Base-by-base conservation (phyloP, 164 flowering plant genomes). In the Magnolia kwangsiensis region DNA sequence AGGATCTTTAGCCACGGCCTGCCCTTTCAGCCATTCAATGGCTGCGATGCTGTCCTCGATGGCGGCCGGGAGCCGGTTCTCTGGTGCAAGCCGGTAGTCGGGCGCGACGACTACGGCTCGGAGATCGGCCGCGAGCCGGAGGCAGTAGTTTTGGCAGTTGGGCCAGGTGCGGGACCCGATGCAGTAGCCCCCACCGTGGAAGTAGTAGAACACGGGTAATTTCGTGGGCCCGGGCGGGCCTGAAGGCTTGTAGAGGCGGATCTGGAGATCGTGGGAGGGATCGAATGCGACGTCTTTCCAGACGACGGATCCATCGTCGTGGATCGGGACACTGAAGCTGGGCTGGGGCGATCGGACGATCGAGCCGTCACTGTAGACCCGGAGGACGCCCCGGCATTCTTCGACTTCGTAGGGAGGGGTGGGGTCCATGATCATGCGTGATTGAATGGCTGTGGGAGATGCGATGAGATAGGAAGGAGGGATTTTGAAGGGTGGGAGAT, bases 121-220 rank as follows among this genome's bases (percentile, higher is more conserved):
- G 7, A 91, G 91, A 72, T 86, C 84, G 1, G 79, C 50, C 31
- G 89, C 87, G 18, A 93, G 90, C 67, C 75, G 82, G 80, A 87
- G 67, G 70, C 96, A 91, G 82, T 88, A 91, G 85, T 88, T 88
- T 20, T 89, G 93, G 75, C 86, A 89, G 73, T 88, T 85, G 8
- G 92, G 94, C 95, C 96, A 91, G 0, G 92, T 78, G 50, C 92
- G 81, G 2, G 93, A 87, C 31, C 92, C 27, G 59, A 91, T 82
- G 82, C 92, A 89, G 82, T 88, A 93, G 63, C 98, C 96, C 0
- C 98, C 98, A 18, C 96, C 96, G 68, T 90, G 98, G 73, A 91
- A 85, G 84, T 87, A 93, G 84, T 78, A 86, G 75, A 87, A 84
- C 68, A 89, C 77, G 0, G 96, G 96, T 58, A 89, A 86, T 82